These are phyloP conservation scores for Candolleomyces aberdarensis DNA, from an alignment of 768 basidiomycete genomes.

Conservation along the genomic window DNA sequence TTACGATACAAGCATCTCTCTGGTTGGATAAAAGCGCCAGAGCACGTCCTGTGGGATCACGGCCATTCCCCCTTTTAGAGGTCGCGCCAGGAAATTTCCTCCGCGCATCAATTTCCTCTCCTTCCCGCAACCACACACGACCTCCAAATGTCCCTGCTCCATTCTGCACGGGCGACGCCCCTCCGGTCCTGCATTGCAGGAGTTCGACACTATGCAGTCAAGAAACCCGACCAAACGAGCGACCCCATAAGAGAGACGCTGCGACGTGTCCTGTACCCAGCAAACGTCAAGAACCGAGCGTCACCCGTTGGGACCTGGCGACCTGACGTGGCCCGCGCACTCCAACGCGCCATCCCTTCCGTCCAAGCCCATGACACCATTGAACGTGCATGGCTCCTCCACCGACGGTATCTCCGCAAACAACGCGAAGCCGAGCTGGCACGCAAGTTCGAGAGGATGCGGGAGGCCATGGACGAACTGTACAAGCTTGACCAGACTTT, in stretches of 20 bases:
- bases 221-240: conserved; percentile 35
- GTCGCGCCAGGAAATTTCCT: conserved; percentile 1
- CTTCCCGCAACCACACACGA: neutral
- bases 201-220: conserved; percentile 36
- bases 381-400: conserved; percentile 84
- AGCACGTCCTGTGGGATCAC: too few relatives aligned
- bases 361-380: conserved; percentile 90
- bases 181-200: neutral
- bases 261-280: conserved; percentile 78
- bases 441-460: conserved; percentile 82
- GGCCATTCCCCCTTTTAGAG: too few relatives aligned
- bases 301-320: conserved; percentile 84
- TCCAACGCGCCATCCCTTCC: conserved; percentile 84
- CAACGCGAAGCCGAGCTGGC: conserved; percentile 63
- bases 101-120: neutral
- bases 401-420: conserved; percentile 72
- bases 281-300: conserved; percentile 64
- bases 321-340: conserved; percentile 69
- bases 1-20: too few relatives aligned
- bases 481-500: conserved; percentile 53
- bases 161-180: neutral
- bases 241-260: conserved; percentile 73
- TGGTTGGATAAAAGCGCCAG: too few relatives aligned
- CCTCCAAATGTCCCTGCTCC: conserved; percentile 4
- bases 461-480: conserved; percentile 81